Evolutionary conservation across 1,284 basidiomycete species (phyloP).

Genomic region (Albatrellus sp.): DNA sequence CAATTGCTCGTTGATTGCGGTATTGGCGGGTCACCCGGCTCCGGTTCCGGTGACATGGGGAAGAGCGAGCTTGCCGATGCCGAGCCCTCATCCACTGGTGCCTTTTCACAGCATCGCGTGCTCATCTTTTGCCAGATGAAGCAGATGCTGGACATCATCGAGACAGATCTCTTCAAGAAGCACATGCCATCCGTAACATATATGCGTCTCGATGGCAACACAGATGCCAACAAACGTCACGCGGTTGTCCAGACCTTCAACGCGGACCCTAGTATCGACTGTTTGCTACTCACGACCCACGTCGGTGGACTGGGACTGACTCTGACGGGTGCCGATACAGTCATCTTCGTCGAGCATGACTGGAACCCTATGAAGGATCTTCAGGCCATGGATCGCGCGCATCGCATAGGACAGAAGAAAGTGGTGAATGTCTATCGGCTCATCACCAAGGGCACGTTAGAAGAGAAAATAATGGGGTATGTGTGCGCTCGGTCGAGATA

Average conservation of each 20-base stretch:
- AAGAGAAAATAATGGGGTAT: constrained; percentile 99
- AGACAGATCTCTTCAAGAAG: constrained; percentile 82
- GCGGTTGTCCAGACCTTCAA: constrained; percentile 98
- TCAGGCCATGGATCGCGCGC: constrained; percentile 98
- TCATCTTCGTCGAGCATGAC: constrained; percentile 99
- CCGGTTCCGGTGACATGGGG: constrained; percentile 27
- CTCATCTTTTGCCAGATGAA: constrained; percentile 99
- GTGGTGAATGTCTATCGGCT: constrained; percentile 98
- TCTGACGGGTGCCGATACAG: constrained; percentile 95
- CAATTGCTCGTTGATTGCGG: constrained; percentile 94
- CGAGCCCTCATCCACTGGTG: constrained; percentile 39
- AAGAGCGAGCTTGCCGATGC: constrained; percentile 56
- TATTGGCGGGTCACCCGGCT: constrained; percentile 54
- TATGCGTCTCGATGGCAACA: constrained; percentile 92
- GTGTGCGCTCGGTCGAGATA: constrained; percentile 16
- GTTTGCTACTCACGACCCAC: constrained; percentile 89
- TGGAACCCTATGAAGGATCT: constrained; percentile 99
- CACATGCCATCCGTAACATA: constrained; percentile 95
- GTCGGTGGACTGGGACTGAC: constrained; percentile 96
- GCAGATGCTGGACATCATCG: constrained; percentile 98
- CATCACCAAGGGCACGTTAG: constrained; percentile 93
- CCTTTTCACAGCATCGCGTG: constrained; percentile 90
- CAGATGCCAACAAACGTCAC: constrained; percentile 84
- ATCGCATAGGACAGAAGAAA: constrained; percentile 97
- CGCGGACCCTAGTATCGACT: constrained; percentile 94